These are phyloP conservation scores for Lactarius indigo DNA, from an alignment of 768 basidiomycete species.

Conservation along the genomic window DNA sequence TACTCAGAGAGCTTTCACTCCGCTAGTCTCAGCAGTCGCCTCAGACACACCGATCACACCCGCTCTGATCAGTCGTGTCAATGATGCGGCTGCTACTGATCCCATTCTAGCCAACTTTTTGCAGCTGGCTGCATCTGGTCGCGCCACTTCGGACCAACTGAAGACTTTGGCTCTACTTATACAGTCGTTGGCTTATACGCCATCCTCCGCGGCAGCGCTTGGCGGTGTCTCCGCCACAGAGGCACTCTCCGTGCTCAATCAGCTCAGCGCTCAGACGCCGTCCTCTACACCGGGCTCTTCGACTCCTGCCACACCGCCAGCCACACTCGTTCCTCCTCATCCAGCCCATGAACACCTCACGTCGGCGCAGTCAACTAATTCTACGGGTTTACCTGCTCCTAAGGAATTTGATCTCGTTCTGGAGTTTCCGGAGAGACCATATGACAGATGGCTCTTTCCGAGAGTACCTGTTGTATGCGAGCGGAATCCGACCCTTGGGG, in stretches of 20 bases:
- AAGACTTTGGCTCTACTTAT: conserved; percentile 71
- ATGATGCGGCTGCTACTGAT: conserved; percentile 59
- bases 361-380: conserved; percentile 6
- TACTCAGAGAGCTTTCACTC: conserved; percentile 33
- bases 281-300: conserved; percentile 8
- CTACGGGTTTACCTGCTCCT: conserved; percentile 30
- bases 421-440: conserved; percentile 61
- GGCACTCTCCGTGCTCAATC: conserved; percentile 13
- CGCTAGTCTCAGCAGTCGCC: conserved; percentile 45
- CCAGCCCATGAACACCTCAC: background rate
- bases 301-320: conserved; percentile 6
- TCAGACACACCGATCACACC: conserved; percentile 51
- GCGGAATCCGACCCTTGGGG: conserved; percentile 29
- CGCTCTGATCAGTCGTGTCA: conserved; percentile 59
- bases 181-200: conserved; percentile 51
- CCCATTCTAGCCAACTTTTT: conserved; percentile 66
- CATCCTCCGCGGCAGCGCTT: conserved; percentile 7
- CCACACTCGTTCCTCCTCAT: background rate
- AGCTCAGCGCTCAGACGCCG: conserved; percentile 1
- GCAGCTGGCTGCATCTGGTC: conserved; percentile 58
- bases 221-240: conserved; percentile 9
- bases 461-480: conserved; percentile 54
- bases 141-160: conserved; percentile 60
- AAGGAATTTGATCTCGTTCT: conserved; percentile 72
- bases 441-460: conserved; percentile 68